Evolutionary conservation across 805 yeast species (phyloP).

Genomic region (Wickerhamiella brachini): DNA sequence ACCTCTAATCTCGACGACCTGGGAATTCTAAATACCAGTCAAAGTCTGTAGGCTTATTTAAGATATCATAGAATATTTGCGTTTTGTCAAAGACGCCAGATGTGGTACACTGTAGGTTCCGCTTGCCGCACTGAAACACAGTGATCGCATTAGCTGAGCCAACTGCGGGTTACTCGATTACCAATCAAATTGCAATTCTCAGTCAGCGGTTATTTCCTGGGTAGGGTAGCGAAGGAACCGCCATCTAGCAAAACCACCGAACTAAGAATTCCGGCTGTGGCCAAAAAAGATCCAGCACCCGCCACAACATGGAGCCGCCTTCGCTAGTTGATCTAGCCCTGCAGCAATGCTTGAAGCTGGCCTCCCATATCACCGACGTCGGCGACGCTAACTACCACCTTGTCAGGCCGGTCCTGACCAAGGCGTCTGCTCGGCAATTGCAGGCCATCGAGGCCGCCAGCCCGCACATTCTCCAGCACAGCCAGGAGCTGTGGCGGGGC

Average conservation of each 20-base stretch:
- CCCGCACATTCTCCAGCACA: conserved; percentile 21
- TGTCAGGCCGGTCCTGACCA: conserved; percentile 25
- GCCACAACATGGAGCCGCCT: conserved; percentile 9
- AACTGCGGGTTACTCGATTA: too few relatives aligned
- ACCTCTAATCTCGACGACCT: conserved; percentile 28
- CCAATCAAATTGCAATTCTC: too few relatives aligned
- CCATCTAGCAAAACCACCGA: background rate
- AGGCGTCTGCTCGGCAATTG: conserved; percentile 24
- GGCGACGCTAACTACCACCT: conserved; percentile 28
- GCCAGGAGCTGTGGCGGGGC: conserved; percentile 25
- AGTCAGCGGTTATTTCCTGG: too few relatives aligned
- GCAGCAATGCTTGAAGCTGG: conserved; percentile 12
- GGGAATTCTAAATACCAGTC: background rate
- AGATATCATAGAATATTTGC: too few relatives aligned
- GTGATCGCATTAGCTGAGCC: too few relatives aligned
- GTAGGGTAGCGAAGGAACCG: background rate
- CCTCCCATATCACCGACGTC: conserved; percentile 22
- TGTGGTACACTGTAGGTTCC: too few relatives aligned
- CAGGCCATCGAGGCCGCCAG: conserved; percentile 19
- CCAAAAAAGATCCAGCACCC: background rate
- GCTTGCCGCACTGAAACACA: too few relatives aligned
- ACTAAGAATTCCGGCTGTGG: background rate
- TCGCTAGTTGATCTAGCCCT: conserved; percentile 13
- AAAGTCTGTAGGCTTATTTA: background rate
- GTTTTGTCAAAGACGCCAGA: too few relatives aligned